A percentile compares a stretch with the other conserved stretches of the same genome.
These are phyloP conservation scores for Nymphaea thermarum DNA, from an alignment of 164 flowering plant genomes.

Conservation along the genomic window DNA sequence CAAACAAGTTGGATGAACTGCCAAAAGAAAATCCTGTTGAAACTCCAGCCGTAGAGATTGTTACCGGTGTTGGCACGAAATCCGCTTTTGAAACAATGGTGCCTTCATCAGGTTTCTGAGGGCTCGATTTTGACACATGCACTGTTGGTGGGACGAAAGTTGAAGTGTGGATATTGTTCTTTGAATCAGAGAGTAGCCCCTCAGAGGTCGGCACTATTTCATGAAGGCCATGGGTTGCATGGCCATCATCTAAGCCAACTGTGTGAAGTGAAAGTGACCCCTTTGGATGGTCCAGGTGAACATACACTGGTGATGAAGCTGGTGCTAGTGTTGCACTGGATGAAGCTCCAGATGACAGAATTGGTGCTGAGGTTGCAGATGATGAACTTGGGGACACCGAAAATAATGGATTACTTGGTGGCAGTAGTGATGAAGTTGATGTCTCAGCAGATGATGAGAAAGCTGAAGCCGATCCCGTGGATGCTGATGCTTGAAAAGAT, in stretches of 20 bases:
- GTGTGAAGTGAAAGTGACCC: too few relatives aligned
- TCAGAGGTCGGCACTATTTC: too few relatives aligned
- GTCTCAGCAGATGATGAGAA: background rate
- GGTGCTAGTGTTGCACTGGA: background rate
- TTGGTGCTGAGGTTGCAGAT: background rate
- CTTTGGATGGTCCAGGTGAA: too few relatives aligned
- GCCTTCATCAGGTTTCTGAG: conserved; percentile 10
- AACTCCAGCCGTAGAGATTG: conserved; percentile 14
- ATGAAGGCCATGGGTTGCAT: too few relatives aligned
- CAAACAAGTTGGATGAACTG: conserved; percentile 16
- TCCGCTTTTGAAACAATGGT: conserved; percentile 5
- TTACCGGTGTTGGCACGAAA: conserved; percentile 6
- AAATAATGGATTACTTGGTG: too few relatives aligned
- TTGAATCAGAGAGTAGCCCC: too few relatives aligned
- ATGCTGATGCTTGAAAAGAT: too few relatives aligned
- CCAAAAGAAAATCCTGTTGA: conserved; percentile 19
- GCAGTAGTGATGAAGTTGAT: too few relatives aligned
- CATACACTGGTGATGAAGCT: background rate
- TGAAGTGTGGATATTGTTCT: background rate
- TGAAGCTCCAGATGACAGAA: conserved; percentile 11
- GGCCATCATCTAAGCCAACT: too few relatives aligned
- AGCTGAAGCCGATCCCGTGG: background rate
- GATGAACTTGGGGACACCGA: too few relatives aligned
- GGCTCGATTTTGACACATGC: conserved; percentile 13
- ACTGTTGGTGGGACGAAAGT: conserved; percentile 9